Base-by-base conservation (phyloP, 331 rosid species). In the Phaseolus coccineus region DNA sequence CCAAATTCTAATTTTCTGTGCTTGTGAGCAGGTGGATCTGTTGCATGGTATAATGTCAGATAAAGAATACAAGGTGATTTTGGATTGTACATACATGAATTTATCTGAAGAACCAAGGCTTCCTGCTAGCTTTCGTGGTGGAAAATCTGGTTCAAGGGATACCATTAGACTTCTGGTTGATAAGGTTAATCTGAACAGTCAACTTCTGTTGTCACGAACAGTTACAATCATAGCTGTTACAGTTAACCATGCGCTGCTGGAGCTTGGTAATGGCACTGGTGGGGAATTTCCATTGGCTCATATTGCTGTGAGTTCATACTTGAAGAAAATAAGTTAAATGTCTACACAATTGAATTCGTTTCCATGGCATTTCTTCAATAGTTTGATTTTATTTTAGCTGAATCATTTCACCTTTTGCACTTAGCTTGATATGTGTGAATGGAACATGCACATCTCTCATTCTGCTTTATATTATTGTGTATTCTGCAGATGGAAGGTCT, bases 101-200 rank as follows among this genome's bases (percentile, higher is more conserved):
- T 87, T 96, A 73, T 81, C 85, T 80, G 99, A 96, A 83, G 80
- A 79, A 72, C 96, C 99, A 15, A 88, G 83, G 79, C 97, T 93
- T 85, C 99, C 99, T 74, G 93, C 98, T 48, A 89, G 92, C 83
- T 96, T 96, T 76, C 99, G 97, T 69, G 98, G 92, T 74, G 93
- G 90, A 77, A 84, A 89, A 74, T 86, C 97, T 52, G 91, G 76
- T 80, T 80, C 97, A 12, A 90, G 82, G 81, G 97, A 96, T 73
- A 87, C 97, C 31, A 90, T 96, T 58, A 84, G 71, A 80, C 89
- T 90, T 84, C 90, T 96, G 69, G 98, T 87, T 76, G 99, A 96
- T 81, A 96, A 85, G 96, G 99, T 96, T 88, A 96, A 96, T 84
- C 62, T 62, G 58, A 96, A 90, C 80, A 84, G 99, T 83, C 99